These are phyloP conservation scores for Neophaeococcomyces aloes DNA, from an alignment of 2,329 filamentous ascomycete species.

Conservation along the genomic window DNA sequence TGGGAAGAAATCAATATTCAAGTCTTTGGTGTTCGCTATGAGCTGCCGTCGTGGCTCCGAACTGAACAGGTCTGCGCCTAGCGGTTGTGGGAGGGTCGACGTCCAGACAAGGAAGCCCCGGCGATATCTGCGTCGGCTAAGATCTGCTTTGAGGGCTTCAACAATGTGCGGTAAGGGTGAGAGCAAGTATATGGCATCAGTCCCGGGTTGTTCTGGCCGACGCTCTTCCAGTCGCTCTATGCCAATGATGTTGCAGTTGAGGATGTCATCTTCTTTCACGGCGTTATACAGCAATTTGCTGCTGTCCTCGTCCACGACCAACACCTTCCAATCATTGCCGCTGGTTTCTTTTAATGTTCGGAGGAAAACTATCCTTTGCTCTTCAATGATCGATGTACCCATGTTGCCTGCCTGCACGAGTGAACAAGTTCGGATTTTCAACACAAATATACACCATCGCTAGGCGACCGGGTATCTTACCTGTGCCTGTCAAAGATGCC, in stretches of 20 bases:
- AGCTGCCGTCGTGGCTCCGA: constrained; percentile 53
- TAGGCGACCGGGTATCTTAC: too few species aligned
- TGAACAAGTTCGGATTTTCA: too few species aligned
- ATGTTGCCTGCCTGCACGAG: constrained; percentile 43
- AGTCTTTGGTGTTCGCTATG: constrained; percentile 70
- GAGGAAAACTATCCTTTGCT: constrained; percentile 49
- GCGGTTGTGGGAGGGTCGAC: constrained; percentile 53
- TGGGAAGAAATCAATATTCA: constrained; percentile 82
- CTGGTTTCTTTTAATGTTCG: constrained; percentile 20
- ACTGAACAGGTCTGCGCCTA: constrained; percentile 66
- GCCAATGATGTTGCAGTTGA: constrained; percentile 93
- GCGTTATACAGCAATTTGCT: constrained; percentile 83
- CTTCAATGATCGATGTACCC: constrained; percentile 73
- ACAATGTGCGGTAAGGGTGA: constrained; percentile 79
- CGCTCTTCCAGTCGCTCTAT: constrained; percentile 89
- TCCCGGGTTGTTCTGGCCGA: constrained; percentile 70
- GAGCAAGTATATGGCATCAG: constrained; percentile 90
- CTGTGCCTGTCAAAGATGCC: too few species aligned
- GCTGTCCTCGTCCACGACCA: constrained; percentile 76
- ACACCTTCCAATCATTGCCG: constrained; percentile 70
- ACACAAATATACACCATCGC: too few species aligned
- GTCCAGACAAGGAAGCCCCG: constrained; percentile 80
- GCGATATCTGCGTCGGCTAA: constrained; percentile 73
- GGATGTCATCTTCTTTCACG: constrained; percentile 88
- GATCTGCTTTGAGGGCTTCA: constrained; percentile 86